Conservation (phyloP, 2,329 filamentous ascomycete genomes). For the Pseudopyricularia javanii region DNA sequence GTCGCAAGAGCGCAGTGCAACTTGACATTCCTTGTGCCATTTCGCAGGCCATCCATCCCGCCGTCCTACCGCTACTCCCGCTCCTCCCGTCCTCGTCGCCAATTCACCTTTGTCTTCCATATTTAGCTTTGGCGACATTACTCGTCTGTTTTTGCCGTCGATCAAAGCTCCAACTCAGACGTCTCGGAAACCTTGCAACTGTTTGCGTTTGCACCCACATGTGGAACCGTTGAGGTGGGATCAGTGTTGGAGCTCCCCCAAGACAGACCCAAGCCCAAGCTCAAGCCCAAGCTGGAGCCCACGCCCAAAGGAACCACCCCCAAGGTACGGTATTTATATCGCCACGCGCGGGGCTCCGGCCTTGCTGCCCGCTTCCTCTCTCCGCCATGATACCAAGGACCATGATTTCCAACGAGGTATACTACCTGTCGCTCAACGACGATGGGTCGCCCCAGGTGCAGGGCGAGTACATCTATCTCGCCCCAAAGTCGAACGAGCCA, state of each 20-base stretch:
- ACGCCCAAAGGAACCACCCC: no score
- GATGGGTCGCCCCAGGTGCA: slow-evolving; percentile 76
- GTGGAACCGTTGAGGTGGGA: background rate
- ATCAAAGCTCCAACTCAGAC: background rate
- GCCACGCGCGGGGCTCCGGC: background rate
- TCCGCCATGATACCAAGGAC: slow-evolving; percentile 44
- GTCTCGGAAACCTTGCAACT: background rate
- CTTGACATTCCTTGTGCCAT: no score
- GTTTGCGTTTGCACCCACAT: background rate
- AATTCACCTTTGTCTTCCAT: no score
- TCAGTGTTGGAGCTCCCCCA: background rate
- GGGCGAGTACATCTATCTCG: slow-evolving; percentile 81
- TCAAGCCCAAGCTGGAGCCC: no score
- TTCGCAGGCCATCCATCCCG: no score
- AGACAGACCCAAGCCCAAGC: no score
- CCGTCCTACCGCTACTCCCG: no score
- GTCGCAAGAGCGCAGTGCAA: no score
- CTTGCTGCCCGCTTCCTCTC: slow-evolving; percentile 6
- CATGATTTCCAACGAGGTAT: slow-evolving; percentile 60
- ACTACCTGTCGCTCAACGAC: slow-evolving; percentile 83
- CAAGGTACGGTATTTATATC: background rate
- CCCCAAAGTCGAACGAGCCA: slow-evolving; percentile 59
- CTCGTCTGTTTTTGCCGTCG: background rate
- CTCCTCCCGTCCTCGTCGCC: no score
- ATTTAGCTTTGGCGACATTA: background rate